Conservation (phyloP, 202 grass and related monocot species). For the Alloteropsis angusta region DNA sequence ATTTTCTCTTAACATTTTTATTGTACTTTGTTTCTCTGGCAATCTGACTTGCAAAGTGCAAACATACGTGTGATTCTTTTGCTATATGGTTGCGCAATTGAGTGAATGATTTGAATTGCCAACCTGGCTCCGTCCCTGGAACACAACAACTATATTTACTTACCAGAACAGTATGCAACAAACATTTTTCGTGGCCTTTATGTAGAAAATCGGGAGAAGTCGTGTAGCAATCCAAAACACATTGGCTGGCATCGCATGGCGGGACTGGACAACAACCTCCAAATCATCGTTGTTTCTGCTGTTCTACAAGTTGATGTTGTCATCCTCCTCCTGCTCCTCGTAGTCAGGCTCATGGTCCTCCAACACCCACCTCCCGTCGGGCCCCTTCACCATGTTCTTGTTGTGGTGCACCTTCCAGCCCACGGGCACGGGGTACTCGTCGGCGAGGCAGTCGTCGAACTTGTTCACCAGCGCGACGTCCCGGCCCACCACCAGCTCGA, state of each 20-base stretch:
- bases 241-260: background rate
- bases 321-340: background rate
- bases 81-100: too few species aligned
- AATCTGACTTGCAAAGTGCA: too few species aligned
- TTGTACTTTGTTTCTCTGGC: too few species aligned
- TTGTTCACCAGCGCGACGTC: slow-evolving; percentile 88
- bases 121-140: too few species aligned
- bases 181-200: background rate
- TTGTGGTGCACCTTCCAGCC: slow-evolving; percentile 68
- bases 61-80: too few species aligned
- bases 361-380: slow-evolving; percentile 54
- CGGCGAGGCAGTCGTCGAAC: slow-evolving; percentile 51
- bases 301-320: background rate
- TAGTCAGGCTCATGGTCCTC: slow-evolving; percentile 60
- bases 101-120: too few species aligned
- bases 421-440: slow-evolving; percentile 63
- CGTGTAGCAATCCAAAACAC: background rate
- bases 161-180: background rate
- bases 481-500: slow-evolving; percentile 56
- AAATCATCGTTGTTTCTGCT: background rate
- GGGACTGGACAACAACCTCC: background rate
- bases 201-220: background rate
- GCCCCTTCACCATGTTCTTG: slow-evolving; percentile 64
- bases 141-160: too few species aligned
- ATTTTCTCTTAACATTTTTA: too few species aligned